Evolutionary conservation across 108 stramenopile genomes (phyloP).

Genomic region (Cyclostephanos tholiformis): DNA sequence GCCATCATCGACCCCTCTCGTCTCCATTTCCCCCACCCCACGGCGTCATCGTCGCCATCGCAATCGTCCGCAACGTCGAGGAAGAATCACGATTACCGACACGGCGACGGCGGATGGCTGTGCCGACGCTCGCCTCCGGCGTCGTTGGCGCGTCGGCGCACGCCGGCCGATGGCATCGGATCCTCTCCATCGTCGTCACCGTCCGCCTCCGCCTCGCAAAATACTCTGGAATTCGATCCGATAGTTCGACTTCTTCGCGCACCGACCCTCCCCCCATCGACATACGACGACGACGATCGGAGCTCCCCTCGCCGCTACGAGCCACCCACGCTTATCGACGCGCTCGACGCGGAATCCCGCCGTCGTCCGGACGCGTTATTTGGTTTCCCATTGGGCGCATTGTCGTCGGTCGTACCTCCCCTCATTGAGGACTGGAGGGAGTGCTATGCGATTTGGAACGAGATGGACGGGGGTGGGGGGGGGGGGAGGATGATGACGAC

Average conservation of each 20-base stretch:
- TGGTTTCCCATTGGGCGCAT: conserved; percentile 56
- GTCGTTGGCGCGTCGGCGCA: background rate
- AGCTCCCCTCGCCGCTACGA: background rate
- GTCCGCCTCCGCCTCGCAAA: too few species aligned
- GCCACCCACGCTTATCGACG: conserved; percentile 70
- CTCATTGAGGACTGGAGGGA: conserved; percentile 36
- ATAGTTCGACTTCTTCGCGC: conserved; percentile 75
- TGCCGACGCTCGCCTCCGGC: conserved; percentile 9
- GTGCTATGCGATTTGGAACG: conserved; percentile 12
- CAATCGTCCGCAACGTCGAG: conserved; percentile 7
- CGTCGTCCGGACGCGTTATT: conserved; percentile 62
- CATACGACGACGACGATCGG: conserved; percentile 6
- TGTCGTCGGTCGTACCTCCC: background rate
- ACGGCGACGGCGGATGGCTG: conserved; percentile 30
- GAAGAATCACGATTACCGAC: background rate
- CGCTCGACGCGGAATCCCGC: conserved; percentile 64
- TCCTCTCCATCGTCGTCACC: conserved; percentile 3
- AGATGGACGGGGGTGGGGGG: background rate
- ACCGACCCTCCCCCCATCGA: conserved; percentile 11
- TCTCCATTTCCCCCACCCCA: background rate
- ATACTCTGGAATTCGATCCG: conserved; percentile 70
- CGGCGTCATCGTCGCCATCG: conserved; percentile 6
- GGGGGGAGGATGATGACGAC: background rate
- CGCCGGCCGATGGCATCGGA: background rate
- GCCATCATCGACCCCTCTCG: background rate